phyloP scores from a whole-genome alignment of 2,329 filamentous ascomycete genomes.

The Paecilomyces fulvus region DNA sequence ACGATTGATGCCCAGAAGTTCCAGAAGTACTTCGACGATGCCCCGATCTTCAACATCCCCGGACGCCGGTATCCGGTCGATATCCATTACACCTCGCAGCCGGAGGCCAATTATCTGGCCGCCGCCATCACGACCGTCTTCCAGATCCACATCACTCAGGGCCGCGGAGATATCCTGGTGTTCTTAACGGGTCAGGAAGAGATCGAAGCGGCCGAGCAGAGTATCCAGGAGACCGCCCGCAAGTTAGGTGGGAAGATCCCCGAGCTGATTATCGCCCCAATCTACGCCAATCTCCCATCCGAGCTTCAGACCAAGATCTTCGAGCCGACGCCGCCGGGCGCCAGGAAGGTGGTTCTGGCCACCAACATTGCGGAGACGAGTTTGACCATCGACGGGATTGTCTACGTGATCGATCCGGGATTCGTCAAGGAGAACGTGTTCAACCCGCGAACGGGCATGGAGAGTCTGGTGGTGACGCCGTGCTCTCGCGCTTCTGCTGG shows the following conservation, averaged over 20 bases:
- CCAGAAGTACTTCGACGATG: conserved; percentile 80
- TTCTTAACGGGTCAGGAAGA: conserved; percentile 96
- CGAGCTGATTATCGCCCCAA: conserved; percentile 83
- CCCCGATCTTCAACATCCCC: conserved; percentile 90
- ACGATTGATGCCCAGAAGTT: conserved; percentile 95
- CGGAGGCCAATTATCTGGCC: conserved; percentile 87
- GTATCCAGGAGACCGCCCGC: conserved; percentile 73
- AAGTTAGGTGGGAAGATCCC: conserved; percentile 79
- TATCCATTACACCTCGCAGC: conserved; percentile 80
- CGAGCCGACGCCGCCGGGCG: conserved; percentile 75
- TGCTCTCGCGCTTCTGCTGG: conserved; percentile 88
- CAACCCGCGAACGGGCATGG: conserved; percentile 86
- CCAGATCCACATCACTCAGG: conserved; percentile 85
- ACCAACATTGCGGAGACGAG: conserved; percentile 97
- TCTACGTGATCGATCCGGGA: conserved; percentile 91
- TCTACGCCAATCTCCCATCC: conserved; percentile 87
- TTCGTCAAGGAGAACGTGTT: conserved; percentile 95
- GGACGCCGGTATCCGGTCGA: conserved; percentile 84
- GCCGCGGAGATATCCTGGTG: conserved; percentile 80
- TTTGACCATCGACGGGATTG: conserved; percentile 91
- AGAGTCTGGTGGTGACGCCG: conserved; percentile 80
- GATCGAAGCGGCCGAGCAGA: conserved; percentile 79
- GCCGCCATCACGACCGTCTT: conserved; percentile 90
- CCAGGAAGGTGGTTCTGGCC: conserved; percentile 83
- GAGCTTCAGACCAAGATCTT: conserved; percentile 92